Base-by-base conservation (phyloP, 169 alveolate species). In the Cryptosporidium canis region DNA sequence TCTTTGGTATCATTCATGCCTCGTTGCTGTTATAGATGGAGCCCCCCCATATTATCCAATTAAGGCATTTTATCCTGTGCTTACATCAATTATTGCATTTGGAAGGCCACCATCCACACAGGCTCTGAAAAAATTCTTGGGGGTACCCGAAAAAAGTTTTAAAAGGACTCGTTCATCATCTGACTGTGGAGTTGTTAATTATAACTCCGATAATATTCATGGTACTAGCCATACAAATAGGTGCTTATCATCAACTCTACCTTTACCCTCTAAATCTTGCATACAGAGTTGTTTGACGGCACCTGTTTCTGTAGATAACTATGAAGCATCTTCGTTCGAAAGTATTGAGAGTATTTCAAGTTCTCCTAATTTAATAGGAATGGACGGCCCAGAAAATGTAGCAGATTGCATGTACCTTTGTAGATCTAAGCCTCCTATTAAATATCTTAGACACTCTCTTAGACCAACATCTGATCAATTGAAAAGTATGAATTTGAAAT, bases 401-500 rank as follows among this genome's bases (percentile, higher is more conserved):
- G 18, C 77, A 2, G 63, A 58, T 29, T 77, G 77, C 37, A 55
- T 61, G 35, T 77, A 77, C 16, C 24, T 39, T 24, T 70, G 67
- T 18, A 55, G 64, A 56, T 43, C 87, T 11, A 58, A 55, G 8
- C 48, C 72, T 24, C 87, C 70, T 21, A 31, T 85, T 45, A 85
- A 92, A 47, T 61, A 84, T 27, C 85, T 83, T 53, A 83, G 95
- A 37, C 92, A 93, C 63, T 93, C 98, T n/a, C 83, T 95, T 37
- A 90, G 96, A 24, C 98, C 98, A 11, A 95, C 98, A 5, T 94
- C 98, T 12, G 96, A 95, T 53, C 97, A 95, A 83, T 90, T 95
- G 85, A 94, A 92, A 47, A 64, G 95, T n/a, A 85, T 96, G 66
- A 91, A 92, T 66, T 83, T 96, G 67, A 93, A 96, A 90, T 93